Evolutionary conservation across 2,329 filamentous ascomycete genomes (phyloP).

Genomic region (Didymosphaeria variabile): DNA sequence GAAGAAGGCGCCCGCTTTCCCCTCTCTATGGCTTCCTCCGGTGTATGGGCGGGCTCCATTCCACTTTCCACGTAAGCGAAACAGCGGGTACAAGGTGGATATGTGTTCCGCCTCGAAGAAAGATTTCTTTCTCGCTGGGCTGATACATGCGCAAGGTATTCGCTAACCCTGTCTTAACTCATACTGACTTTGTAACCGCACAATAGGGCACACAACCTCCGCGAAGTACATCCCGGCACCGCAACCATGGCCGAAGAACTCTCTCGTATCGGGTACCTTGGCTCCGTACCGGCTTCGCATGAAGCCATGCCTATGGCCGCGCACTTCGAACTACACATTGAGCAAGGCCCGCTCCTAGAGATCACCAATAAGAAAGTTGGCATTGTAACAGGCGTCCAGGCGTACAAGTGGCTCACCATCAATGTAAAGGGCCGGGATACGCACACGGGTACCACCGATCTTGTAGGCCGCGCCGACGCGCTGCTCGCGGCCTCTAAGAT

Average conservation of each 20-base stretch:
- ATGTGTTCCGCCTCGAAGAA: too few relatives aligned
- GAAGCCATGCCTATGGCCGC: slow-evolving; percentile 72
- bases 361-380: slow-evolving; percentile 70
- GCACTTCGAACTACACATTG: slow-evolving; percentile 86
- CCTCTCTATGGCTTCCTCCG: slow-evolving; percentile 76
- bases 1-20: slow-evolving; percentile 86
- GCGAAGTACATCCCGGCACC: slow-evolving; percentile 68
- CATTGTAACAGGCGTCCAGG: slow-evolving; percentile 76
- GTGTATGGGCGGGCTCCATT: slow-evolving; percentile 78
- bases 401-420: slow-evolving; percentile 77
- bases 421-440: slow-evolving; percentile 72
- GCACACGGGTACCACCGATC: slow-evolving; percentile 79
- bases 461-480: slow-evolving; percentile 72
- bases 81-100: too few relatives aligned
- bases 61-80: slow-evolving; percentile 59
- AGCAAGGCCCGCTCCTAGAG: slow-evolving; percentile 82
- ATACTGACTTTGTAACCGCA: too few relatives aligned
- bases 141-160: too few relatives aligned
- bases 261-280: slow-evolving; percentile 75
- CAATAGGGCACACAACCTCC: slow-evolving; percentile 62
- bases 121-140: too few relatives aligned
- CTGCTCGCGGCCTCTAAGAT: slow-evolving; percentile 72
- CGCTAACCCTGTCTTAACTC: too few relatives aligned
- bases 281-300: slow-evolving; percentile 64
- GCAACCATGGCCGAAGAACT: slow-evolving; percentile 75